phyloP scores from a whole-genome alignment of 345 rosid genomes.

The Brassica carinata region DNA sequence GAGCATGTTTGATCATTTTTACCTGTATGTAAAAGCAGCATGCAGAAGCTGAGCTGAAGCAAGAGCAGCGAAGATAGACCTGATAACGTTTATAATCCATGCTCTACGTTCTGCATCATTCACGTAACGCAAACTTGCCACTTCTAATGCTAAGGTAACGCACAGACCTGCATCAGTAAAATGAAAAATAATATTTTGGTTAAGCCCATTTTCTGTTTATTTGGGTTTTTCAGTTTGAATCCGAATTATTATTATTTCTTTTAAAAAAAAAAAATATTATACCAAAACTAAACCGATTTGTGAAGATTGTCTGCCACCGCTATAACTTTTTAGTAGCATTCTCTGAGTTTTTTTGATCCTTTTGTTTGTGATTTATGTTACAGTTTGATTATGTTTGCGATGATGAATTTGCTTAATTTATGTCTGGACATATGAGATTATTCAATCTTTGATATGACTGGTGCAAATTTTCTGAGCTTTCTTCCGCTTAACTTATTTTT shows the following conservation, averaged over 20 bases:
- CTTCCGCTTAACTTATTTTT: background rate
- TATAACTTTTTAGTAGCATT: no score
- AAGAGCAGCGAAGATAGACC: slow-evolving; percentile 47
- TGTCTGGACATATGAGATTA: slow-evolving; percentile 46
- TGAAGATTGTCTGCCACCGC: no score
- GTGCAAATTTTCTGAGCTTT: slow-evolving; percentile 34
- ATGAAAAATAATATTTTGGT: no score
- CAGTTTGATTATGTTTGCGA: slow-evolving; percentile 1
- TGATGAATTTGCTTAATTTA: slow-evolving; percentile 39
- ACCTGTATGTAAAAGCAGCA: slow-evolving; percentile 76
- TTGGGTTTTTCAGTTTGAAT: background rate
- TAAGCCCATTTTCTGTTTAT: no score
- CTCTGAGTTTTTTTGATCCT: no score
- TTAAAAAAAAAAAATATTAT: slow-evolving; percentile 1
- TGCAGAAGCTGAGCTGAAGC: slow-evolving; percentile 61
- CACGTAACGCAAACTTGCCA: slow-evolving; percentile 49
- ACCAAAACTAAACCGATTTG: no score
- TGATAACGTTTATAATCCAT: slow-evolving; percentile 45
- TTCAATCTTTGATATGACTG: slow-evolving; percentile 27
- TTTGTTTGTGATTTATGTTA: no score
- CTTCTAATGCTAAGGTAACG: slow-evolving; percentile 56
- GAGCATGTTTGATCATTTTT: background rate
- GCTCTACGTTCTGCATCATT: slow-evolving; percentile 51
- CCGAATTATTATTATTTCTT: no score
- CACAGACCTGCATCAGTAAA: slow-evolving; percentile 58